A percentile compares a stretch with the other conserved stretches of the same genome.
phyloP scores from a whole-genome alignment of 352 stramenopile genomes.

The Phytophthora tubulina region DNA sequence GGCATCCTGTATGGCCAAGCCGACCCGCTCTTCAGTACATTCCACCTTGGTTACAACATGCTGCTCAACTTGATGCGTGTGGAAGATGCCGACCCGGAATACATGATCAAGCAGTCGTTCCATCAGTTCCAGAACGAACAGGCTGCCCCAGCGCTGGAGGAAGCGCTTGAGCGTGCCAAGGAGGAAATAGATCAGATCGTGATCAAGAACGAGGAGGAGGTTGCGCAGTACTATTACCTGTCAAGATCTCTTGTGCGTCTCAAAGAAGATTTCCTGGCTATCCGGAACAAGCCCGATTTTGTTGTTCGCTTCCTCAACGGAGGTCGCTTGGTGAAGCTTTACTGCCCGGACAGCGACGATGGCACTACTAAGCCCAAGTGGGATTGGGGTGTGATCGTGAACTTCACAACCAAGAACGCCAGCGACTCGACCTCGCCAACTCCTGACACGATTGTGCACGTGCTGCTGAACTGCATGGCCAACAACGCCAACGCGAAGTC shows the following conservation, averaged over 20 bases:
- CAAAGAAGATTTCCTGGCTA: slow-evolving; percentile 92
- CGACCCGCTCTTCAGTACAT: slow-evolving; percentile 84
- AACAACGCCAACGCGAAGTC: slow-evolving; percentile 37
- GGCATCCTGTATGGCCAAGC: slow-evolving; percentile 91
- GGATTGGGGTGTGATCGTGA: slow-evolving; percentile 89
- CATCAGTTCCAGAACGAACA: slow-evolving; percentile 95
- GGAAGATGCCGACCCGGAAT: slow-evolving; percentile 97
- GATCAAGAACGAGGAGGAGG: slow-evolving; percentile 91
- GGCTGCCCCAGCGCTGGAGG: slow-evolving; percentile 77
- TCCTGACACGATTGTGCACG: slow-evolving; percentile 79
- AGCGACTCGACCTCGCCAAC: slow-evolving; percentile 69
- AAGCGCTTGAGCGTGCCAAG: slow-evolving; percentile 80
- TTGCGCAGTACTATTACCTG: slow-evolving; percentile 92
- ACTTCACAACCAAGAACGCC: slow-evolving; percentile 86
- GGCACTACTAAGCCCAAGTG: slow-evolving; percentile 60
- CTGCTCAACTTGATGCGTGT: slow-evolving; percentile 99
- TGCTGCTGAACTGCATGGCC: slow-evolving; percentile 76
- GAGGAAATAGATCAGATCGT: slow-evolving; percentile 89
- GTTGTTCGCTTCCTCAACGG: slow-evolving; percentile 95
- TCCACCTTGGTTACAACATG: slow-evolving; percentile 99
- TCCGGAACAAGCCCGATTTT: slow-evolving; percentile 93
- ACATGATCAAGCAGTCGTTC: slow-evolving; percentile 98
- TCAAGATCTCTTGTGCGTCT: slow-evolving; percentile 93
- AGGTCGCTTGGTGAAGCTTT: slow-evolving; percentile 92
- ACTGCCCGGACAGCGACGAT: slow-evolving; percentile 59